Base-by-base conservation (phyloP, 2,329 filamentous ascomycete species). In the Pyrenophora tritici-repentis region DNA sequence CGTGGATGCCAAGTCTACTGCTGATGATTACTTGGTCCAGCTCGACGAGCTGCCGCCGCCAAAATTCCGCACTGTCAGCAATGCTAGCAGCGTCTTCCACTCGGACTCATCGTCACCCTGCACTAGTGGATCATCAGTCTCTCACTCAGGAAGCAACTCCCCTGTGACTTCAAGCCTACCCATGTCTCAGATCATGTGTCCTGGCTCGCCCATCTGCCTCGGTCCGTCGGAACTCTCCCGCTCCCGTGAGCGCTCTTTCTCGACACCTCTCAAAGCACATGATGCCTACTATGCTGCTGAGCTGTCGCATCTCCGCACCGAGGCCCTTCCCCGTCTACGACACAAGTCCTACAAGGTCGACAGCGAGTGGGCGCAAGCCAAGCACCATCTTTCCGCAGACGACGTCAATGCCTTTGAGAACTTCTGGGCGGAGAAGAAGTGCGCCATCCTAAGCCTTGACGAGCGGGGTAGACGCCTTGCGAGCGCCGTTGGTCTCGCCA, bases 281-380 rank as follows among this genome's bases (percentile, higher is more conserved):
- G 62, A 67, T 33, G 61, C 66, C 35, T 70, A 72, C 51, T 72
- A 69, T 38, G 58, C 58, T n/a, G 62, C 63, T 3, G 70, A 74
- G 60, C 60, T 75, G 31, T 70, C 70, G 14, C 70, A 76, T 39
- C 56, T 78, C 33, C 73, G 73, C 50, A 67, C 68, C 29, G 69
- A 73, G 47, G 66, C 72, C n/a, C 61, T 78, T 26, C 70, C 74
- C 3, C 75, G 76, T 44, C 72, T 80, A 47, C 74, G 74, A 29
- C 78, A 79, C 50, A 53, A 64, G 33, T 58, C 59, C 17, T 68
- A 63, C 59, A 65, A 70, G 39, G 67, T 75, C 16, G 70, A 73
- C 37, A 61, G 53, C 3, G 69, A 70, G 51, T 74, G 65, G 67
- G 52, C 56, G 35, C 68, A 73, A 39, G 59, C 58, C 50, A 68